Evolutionary conservation across 208 protist genomes (phyloP), one percentile per base, ranked within the genome.

Genomic region (Trypanosoma vivax): DNA sequence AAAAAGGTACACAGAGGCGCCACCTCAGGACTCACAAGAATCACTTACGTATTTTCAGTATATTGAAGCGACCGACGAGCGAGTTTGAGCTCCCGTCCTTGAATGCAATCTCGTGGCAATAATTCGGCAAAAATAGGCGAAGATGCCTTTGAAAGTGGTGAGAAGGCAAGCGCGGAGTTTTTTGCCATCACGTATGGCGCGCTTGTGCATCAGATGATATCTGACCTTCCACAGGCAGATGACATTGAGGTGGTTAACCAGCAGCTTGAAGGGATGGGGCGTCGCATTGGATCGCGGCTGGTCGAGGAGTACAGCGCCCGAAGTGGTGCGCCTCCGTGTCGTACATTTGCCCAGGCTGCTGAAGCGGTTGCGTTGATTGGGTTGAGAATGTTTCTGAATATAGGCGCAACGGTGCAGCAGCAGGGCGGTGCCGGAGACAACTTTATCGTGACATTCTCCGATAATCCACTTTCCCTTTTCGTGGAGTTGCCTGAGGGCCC

Each of bases 121-220:
- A 29, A 25, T 41, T 56, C 71, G 3, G 68, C 73, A 0, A 80
- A 88, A 42, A 49, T 79, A 6, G 88, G 84, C 34, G 73, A 87
- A 37, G 60, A 61, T 6, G 80, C 84, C 50, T 95, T 91, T 50
- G 73, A 82, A 35, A 67, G 34, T 23, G 67, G 57, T 28, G 76
- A 68, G 2, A 95, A 95, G 53, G 70, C 87, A 40, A 98, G 94
- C 66, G 79, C 95, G 0, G 96, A 99, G 73, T 88, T 99, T 43
- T 96, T 99, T 41, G 95, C 96, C 27, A 78, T 99, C 28, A 98
- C 94, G 13, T 99, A 99, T 66, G 97, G 97, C 24, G 83, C 96
- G 21, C 62, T 99, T 0, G 96, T 99, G 9, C 82, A 91, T 56
- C 96, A 99, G 68, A 73, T 99, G 38, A 55, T 98, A 0, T 89